phyloP scores from a whole-genome alignment of 805 yeast species.

The Pichia manshurica region DNA sequence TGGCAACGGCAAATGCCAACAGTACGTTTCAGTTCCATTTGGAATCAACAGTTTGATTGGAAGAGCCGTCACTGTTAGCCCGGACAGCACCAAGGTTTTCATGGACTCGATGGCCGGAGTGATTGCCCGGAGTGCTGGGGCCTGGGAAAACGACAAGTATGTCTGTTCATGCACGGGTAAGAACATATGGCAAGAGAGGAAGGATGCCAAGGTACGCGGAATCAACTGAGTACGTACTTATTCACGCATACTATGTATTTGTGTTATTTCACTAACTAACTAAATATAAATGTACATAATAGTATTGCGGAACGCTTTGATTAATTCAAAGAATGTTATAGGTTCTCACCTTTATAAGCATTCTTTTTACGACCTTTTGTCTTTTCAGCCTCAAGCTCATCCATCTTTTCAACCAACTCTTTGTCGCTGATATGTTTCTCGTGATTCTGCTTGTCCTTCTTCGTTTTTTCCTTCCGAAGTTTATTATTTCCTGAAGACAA shows the following conservation, averaged over 20 bases:
- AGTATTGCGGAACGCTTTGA: no score
- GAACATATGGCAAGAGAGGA: conserved; percentile 92
- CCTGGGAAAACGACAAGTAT: conserved; percentile 90
- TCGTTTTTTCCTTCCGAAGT: background rate
- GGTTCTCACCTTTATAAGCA: conserved; percentile 1
- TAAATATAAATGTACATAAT: background rate
- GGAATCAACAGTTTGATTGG: conserved; percentile 63
- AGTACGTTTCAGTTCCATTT: conserved; percentile 41
- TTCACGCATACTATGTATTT: no score
- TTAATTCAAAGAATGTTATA: no score
- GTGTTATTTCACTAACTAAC: background rate
- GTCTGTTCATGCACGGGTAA: conserved; percentile 95
- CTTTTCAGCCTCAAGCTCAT: background rate
- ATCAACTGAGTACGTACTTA: conserved; percentile 23
- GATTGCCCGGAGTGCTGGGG: conserved; percentile 93
- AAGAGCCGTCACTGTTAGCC: conserved; percentile 51
- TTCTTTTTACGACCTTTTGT: conserved; percentile 5
- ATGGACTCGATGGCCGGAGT: conserved; percentile 66
- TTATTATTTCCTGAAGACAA: conserved; percentile 4
- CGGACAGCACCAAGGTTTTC: conserved; percentile 34
- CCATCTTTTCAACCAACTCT: conserved; percentile 2
- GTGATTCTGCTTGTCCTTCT: background rate
- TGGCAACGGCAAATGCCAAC: conserved; percentile 36
- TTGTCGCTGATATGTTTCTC: background rate
- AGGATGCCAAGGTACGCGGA: conserved; percentile 65